Percentiles rank a stretch among this genome's conserved stretches.
Evolutionary conservation across 2,329 filamentous ascomycete species (phyloP).

Genomic region (Neurospora sp.): DNA sequence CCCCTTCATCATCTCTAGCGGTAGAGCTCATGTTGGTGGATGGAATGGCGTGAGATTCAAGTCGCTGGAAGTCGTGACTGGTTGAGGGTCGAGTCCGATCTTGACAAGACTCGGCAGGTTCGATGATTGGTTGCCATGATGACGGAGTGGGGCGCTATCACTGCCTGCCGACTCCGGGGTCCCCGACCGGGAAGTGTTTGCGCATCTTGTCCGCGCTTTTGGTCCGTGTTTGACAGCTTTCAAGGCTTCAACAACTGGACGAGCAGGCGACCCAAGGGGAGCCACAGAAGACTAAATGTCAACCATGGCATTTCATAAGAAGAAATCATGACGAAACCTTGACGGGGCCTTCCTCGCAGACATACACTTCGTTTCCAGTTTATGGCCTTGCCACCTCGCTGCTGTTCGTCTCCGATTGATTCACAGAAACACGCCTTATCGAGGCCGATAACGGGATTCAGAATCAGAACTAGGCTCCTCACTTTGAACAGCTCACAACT

Average conservation of each 20-base stretch:
- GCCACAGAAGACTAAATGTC: not conserved
- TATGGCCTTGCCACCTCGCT: not conserved
- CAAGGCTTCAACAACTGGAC: not conserved
- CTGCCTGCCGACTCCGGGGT: slow-evolving; percentile 6
- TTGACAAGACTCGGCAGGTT: slow-evolving; percentile 10
- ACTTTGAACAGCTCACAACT: not conserved
- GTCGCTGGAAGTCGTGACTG: slow-evolving; percentile 14
- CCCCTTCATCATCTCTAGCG: not conserved
- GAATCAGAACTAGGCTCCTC: too few species aligned
- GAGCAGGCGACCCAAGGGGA: not conserved
- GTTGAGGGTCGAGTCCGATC: not conserved
- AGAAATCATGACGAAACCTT: not conserved
- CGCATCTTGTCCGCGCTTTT: not conserved
- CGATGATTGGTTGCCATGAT: slow-evolving; percentile 30
- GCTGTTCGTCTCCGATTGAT: not conserved
- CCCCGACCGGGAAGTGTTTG: not conserved
- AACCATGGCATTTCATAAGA: not conserved
- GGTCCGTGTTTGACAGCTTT: not conserved
- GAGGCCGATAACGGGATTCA: too few species aligned
- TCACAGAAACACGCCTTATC: not conserved
- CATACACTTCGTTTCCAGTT: not conserved
- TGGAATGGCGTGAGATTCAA: not conserved
- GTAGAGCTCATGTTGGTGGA: not conserved
- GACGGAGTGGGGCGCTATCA: slow-evolving; percentile 22
- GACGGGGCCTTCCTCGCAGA: not conserved